phyloP scores from a whole-genome alignment of 306 rosid genomes.

The Gillenia trifoliata region DNA sequence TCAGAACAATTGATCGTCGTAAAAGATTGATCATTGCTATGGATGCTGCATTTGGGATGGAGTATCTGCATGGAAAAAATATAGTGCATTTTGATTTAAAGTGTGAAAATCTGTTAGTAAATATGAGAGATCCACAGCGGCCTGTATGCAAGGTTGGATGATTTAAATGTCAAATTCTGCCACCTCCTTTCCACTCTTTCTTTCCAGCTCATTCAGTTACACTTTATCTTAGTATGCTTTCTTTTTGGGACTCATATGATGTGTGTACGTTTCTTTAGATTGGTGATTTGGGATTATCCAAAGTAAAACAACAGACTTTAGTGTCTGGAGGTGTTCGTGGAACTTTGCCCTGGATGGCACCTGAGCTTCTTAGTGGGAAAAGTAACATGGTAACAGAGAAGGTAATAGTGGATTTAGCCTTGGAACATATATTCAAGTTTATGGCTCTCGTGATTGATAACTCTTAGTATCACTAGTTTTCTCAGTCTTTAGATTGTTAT shows the following conservation, averaged over 20 bases:
- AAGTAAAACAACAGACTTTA: constrained; percentile 92
- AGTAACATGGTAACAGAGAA: constrained; percentile 96
- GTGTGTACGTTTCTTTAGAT: constrained; percentile 46
- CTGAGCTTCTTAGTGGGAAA: constrained; percentile 98
- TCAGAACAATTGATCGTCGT: constrained; percentile 96
- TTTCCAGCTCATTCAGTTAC: neutral
- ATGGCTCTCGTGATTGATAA: neutral
- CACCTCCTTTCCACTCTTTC: neutral
- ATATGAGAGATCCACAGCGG: constrained; percentile 98
- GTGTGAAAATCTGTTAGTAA: constrained; percentile 91
- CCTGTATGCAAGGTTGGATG: constrained; percentile 90
- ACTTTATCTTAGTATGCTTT: neutral
- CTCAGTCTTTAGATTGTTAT: constrained; percentile 17
- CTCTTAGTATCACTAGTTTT: constrained; percentile 2
- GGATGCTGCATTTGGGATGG: constrained; percentile 99
- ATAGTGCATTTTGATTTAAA: constrained; percentile 98
- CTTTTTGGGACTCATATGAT: constrained; percentile 22
- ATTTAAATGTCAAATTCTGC: neutral
- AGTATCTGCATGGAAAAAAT: constrained; percentile 91
- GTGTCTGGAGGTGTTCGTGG: constrained; percentile 99
- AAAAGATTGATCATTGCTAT: constrained; percentile 94
- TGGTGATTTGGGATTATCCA: constrained; percentile 97
- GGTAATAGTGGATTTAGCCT: constrained; percentile 33
- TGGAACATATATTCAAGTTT: neutral
- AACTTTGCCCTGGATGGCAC: constrained; percentile 99